Conservation (phyloP, 805 yeast species). For the Saccharomycopsis vini region DNA sequence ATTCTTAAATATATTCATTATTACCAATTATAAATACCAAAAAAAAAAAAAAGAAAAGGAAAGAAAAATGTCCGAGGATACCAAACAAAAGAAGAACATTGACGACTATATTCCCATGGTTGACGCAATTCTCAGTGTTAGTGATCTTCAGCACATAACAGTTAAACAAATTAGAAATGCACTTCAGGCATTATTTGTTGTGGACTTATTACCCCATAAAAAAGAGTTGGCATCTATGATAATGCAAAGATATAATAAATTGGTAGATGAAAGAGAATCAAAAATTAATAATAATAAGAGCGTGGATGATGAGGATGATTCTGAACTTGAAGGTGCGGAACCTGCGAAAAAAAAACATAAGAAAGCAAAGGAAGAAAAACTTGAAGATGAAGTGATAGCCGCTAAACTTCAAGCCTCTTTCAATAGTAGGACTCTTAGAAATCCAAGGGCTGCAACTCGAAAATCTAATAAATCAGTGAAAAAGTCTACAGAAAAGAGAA, state of each 20-base stretch:
- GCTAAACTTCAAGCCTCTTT: conserved; percentile 32
- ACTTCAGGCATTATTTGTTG: conserved; percentile 56
- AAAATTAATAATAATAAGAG: background rate
- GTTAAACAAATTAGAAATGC: conserved; percentile 67
- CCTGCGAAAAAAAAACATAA: conserved; percentile 20
- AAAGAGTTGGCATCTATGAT: conserved; percentile 53
- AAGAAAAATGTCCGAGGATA: no score
- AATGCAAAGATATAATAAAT: conserved; percentile 43
- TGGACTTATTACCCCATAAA: conserved; percentile 43
- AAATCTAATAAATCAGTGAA: no score
- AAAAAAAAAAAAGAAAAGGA: no score
- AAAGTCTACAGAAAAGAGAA: background rate
- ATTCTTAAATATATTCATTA: no score
- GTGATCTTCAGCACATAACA: conserved; percentile 60
- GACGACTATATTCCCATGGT: conserved; percentile 58
- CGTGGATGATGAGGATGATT: conserved; percentile 16
- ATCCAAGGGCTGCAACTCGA: conserved; percentile 1
- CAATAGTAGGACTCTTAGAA: conserved; percentile 8
- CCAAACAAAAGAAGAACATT: no score
- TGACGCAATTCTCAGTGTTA: conserved; percentile 64
- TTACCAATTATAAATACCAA: no score
- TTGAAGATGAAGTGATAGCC: conserved; percentile 45
- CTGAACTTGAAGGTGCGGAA: conserved; percentile 15
- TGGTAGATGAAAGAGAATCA: conserved; percentile 32
- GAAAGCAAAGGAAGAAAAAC: conserved; percentile 30